Conservation (phyloP, 768 basidiomycete genomes). For the Boletellus ananiceps region DNA sequence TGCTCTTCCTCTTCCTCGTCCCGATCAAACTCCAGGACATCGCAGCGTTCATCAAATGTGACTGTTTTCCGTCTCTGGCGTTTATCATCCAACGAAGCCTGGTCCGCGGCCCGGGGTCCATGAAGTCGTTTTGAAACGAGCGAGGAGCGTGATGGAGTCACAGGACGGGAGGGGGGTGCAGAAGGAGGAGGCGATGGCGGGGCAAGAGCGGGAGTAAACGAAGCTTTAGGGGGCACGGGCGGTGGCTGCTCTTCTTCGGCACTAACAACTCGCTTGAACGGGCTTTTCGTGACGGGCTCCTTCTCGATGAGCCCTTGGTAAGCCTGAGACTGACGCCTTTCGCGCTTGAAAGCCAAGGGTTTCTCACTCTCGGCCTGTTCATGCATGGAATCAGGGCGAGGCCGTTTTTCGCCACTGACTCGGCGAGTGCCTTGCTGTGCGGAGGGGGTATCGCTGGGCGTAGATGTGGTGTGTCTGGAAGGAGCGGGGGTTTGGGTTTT, state of each 20-base stretch:
- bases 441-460: conserved; percentile 6
- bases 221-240: conserved; percentile 24
- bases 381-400: conserved; percentile 66
- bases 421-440: conserved; percentile 32
- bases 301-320: conserved; percentile 70
- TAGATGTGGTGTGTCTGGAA: conserved; percentile 24
- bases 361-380: conserved; percentile 70
- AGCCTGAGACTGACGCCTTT: conserved; percentile 69
- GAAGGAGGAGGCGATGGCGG: conserved; percentile 29
- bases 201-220: conserved; percentile 1
- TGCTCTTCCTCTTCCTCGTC: conserved; percentile 56
- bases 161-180: conserved; percentile 40
- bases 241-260: conserved; percentile 29
- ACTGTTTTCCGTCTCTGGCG: conserved; percentile 71
- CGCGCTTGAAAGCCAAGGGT: conserved; percentile 64
- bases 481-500: conserved; percentile 60
- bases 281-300: conserved; percentile 80
- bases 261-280: conserved; percentile 48
- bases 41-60: conserved; percentile 73
- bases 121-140: conserved; percentile 70
- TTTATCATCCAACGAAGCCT: conserved; percentile 27
- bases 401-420: conserved; percentile 76
- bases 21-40: conserved; percentile 76
- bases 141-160: conserved; percentile 49
- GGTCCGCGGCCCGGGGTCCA: conserved; percentile 62